A percentile compares a stretch with the other conserved stretches of the same genome.
Conservation (phyloP, 192 early-diverging fungal species). For the Cladochytrium replicatum region DNA sequence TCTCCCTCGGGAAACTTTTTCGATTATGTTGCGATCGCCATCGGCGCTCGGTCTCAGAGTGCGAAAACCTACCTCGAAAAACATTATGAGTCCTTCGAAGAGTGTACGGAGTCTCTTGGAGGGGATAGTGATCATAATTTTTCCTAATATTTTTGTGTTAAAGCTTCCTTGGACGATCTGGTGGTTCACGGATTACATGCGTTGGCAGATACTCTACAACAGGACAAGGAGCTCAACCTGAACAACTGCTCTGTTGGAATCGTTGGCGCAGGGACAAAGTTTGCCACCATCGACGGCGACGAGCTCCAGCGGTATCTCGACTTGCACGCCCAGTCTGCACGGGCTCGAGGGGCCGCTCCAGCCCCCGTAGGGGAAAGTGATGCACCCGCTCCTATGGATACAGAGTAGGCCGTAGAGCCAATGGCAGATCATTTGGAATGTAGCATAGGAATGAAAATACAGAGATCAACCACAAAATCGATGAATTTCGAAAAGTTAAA, state of each 20-base stretch:
- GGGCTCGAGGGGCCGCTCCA: too few relatives aligned
- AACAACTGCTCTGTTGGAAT: slow-evolving; percentile 69
- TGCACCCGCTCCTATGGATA: slow-evolving; percentile 35
- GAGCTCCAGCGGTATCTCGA: slow-evolving; percentile 44
- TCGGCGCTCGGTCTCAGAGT: slow-evolving; percentile 91
- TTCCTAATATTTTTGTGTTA: not conserved
- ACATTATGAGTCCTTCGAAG: slow-evolving; percentile 68
- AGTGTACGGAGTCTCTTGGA: slow-evolving; percentile 42
- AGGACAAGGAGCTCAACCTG: slow-evolving; percentile 68
- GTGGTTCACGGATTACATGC: slow-evolving; percentile 67
- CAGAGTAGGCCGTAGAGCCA: too few relatives aligned
- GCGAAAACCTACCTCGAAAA: slow-evolving; percentile 96
- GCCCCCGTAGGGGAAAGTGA: slow-evolving; percentile 13
- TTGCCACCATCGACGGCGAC: slow-evolving; percentile 69
- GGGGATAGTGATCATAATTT: too few relatives aligned
- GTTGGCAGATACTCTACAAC: slow-evolving; percentile 70
- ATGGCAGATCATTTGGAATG: not conserved
- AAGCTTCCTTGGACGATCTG: slow-evolving; percentile 61
- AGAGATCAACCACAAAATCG: not conserved
- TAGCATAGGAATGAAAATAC: not conserved
- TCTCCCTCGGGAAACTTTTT: slow-evolving; percentile 87
- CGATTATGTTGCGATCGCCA: slow-evolving; percentile 89
- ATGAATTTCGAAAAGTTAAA: not conserved
- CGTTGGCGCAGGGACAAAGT: slow-evolving; percentile 59
- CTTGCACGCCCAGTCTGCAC: not conserved